Conservation (phyloP, 768 basidiomycete genomes). For the Cubamyces lactineus region DNA sequence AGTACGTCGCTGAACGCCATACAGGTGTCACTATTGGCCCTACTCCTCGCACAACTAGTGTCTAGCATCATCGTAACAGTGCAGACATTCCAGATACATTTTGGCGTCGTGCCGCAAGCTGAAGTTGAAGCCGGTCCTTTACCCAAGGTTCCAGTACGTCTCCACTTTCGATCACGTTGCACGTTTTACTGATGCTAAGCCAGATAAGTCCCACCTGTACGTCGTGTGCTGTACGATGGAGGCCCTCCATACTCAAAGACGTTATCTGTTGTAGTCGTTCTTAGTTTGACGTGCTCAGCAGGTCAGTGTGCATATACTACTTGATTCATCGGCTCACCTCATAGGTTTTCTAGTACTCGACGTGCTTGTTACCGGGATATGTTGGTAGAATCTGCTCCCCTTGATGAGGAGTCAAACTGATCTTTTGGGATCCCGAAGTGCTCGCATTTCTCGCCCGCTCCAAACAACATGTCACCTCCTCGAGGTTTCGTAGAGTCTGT, state of each 20-base stretch:
- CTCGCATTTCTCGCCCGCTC: conserved; percentile 26
- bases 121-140: conserved; percentile 12
- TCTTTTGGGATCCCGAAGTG: conserved; percentile 7
- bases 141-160: conserved; percentile 20
- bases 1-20: background rate
- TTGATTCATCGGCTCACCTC: background rate
- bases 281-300: conserved; percentile 24
- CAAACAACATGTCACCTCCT: conserved; percentile 26
- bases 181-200: background rate
- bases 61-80: conserved; percentile 23
- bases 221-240: background rate
- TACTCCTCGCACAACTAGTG: conserved; percentile 18
- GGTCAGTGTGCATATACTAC: background rate
- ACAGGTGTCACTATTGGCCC: conserved; percentile 13
- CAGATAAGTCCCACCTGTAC: conserved; percentile 23
- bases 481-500: conserved; percentile 26
- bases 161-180: background rate
- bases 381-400: conserved; percentile 4
- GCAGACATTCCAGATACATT: conserved; percentile 22
- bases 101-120: conserved; percentile 18
- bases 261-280: conserved; percentile 14
- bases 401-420: too few relatives aligned
- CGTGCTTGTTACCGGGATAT: conserved; percentile 25
- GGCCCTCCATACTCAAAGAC: background rate
- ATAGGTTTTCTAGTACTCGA: conserved; percentile 24